A percentile compares a stretch with the other conserved stretches of the same genome.
These are phyloP conservation scores for Tylopilus sp. DNA, from an alignment of 768 basidiomycete genomes.

Conservation along the genomic window DNA sequence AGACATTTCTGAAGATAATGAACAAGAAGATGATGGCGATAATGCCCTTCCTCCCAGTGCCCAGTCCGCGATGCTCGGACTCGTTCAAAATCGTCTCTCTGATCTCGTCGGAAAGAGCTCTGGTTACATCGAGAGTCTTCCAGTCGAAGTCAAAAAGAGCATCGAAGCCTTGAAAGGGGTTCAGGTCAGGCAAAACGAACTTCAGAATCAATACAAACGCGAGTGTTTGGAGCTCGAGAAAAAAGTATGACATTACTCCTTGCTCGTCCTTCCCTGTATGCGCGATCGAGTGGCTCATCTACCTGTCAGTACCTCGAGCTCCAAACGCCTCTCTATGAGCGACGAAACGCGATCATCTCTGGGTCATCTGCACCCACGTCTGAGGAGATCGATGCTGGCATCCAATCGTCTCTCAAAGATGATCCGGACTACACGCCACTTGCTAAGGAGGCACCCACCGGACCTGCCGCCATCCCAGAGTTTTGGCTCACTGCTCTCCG, in stretches of 20 bases:
- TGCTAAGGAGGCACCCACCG: constrained; percentile 45
- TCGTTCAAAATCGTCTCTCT: constrained; percentile 87
- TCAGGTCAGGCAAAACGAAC: constrained; percentile 85
- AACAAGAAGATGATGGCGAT: constrained; percentile 60
- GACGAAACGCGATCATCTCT: constrained; percentile 78
- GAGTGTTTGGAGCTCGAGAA: constrained; percentile 95
- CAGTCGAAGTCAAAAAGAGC: constrained; percentile 74
- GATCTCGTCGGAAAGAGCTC: constrained; percentile 87
- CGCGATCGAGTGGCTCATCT: constrained; percentile 10
- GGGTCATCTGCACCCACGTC: constrained; percentile 68
- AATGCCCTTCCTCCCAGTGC: constrained; percentile 41
- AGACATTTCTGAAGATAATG: constrained; percentile 81
- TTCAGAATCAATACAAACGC: constrained; percentile 89
- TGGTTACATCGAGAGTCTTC: constrained; percentile 90
- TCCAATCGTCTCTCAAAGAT: constrained; percentile 68
- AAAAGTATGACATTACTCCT: constrained; percentile 55
- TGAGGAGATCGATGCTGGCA: constrained; percentile 83
- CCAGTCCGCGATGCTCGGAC: constrained; percentile 68
- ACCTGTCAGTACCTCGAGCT: constrained; percentile 62
- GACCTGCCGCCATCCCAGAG: constrained; percentile 64
- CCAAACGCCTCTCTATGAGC: constrained; percentile 82
- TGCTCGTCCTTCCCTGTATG: constrained; percentile 10
- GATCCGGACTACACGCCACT: constrained; percentile 67
- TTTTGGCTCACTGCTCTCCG: constrained; percentile 98
- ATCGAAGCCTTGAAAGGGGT: constrained; percentile 93